Evolutionary conservation across 768 basidiomycete genomes (phyloP), one percentile per base, ranked within the genome.

Genomic region (Piloderma croceum): DNA sequence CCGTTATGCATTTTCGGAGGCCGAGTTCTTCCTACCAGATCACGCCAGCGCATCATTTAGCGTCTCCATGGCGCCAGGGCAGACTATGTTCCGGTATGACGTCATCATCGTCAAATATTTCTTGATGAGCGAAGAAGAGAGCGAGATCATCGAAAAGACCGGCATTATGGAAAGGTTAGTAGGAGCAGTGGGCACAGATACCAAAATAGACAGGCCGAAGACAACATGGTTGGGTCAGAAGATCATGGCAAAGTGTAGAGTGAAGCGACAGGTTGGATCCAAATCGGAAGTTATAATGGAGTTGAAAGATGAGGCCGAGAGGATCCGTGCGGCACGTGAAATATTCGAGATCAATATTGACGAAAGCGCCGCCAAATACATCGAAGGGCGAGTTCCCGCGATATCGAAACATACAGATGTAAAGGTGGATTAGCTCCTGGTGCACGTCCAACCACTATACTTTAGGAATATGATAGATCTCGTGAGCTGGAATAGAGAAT

Each of bases 231-330:
- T 53, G 7, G 46, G 44, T 13, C 39, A 43, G 18, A 49, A 60
- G 34, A 38, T 51, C 11, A 37, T 65, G 47, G 31, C 49, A 6
- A 57, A 55, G n/a, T 48, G 47, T 9, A 47, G 60, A 34, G 52
- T 64, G n/a, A 58, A 51, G 49, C 47, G 46, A 34, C 36, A 46
- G 22, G 34, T 49, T 18, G 62, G 60, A 17, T 35, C 45, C 12
- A 33, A 48, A 12, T 46, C 49, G 11, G 53, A 59, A 19, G 45
- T 52, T 3, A 18, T 60, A 6, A 43, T 34, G 34, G 55, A 36
- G 11, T 36, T 65, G n/a, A 41, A n/a, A 17, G 55, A 45, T 4
- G 64, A 65, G 40, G 1, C 36, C 33, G 59, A 65, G 34, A 57
- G 62, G 43, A 56, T 62, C 18, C 48, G 41, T 41, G 50, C 50